These are phyloP conservation scores for Epichloe hybrida DNA, from an alignment of 2,329 filamentous ascomycete genomes.

Conservation along the genomic window DNA sequence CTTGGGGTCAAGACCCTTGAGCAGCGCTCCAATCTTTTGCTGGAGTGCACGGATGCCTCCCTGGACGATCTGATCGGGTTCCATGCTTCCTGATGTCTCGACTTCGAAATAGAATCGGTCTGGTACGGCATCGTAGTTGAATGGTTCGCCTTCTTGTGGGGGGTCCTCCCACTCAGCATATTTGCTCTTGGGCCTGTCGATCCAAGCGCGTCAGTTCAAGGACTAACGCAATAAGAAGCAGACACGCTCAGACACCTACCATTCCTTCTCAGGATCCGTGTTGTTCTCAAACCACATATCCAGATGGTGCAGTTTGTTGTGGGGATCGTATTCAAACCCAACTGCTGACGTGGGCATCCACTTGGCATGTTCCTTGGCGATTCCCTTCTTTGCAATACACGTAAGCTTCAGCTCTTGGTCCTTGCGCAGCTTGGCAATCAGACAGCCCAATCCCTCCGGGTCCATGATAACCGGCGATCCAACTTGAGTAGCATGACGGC, in stretches of 20 bases:
- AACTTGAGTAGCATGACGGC: conserved; percentile 58
- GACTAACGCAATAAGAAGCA: neutral
- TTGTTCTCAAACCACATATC: conserved; percentile 83
- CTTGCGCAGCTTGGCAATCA: conserved; percentile 82
- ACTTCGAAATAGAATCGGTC: conserved; percentile 86
- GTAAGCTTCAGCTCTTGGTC: conserved; percentile 82
- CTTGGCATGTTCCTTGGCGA: conserved; percentile 97
- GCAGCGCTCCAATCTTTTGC: conserved; percentile 72
- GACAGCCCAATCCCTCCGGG: conserved; percentile 62
- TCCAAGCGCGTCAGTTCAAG: neutral
- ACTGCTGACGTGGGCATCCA: conserved; percentile 90
- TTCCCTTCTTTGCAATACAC: conserved; percentile 95
- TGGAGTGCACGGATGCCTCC: conserved; percentile 82
- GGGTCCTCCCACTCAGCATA: conserved; percentile 71
- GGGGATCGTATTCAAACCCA: conserved; percentile 94
- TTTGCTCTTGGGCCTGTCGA: conserved; percentile 60
- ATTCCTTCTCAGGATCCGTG: conserved; percentile 66
- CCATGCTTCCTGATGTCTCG: conserved; percentile 75
- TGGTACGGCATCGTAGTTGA: conserved; percentile 82
- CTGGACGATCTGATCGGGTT: conserved; percentile 80
- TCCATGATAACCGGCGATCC: conserved; percentile 78
- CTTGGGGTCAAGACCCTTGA: conserved; percentile 39
- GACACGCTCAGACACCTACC: conserved; percentile 39
- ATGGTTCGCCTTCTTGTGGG: conserved; percentile 71
- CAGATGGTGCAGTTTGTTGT: conserved; percentile 86